Evolutionary conservation across 768 basidiomycete species (phyloP).

Genomic region (Mycena venus): DNA sequence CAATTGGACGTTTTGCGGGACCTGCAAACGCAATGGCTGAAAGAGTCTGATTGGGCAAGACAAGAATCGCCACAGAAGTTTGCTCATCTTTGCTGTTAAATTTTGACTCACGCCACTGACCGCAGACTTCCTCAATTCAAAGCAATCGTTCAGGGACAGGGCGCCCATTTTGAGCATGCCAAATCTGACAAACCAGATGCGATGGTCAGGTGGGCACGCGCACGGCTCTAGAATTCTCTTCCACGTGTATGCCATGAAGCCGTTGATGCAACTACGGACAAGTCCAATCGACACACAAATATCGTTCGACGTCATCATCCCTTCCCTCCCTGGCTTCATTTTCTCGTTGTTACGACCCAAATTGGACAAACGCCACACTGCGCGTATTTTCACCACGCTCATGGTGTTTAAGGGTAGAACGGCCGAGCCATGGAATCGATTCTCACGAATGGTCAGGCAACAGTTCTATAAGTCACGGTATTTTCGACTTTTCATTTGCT

Average conservation of each 20-base stretch:
- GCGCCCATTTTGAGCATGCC: conserved; percentile 19
- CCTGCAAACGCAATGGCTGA: conserved; percentile 6
- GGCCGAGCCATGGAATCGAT: no score
- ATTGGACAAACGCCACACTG: conserved; percentile 35
- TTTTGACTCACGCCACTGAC: neutral
- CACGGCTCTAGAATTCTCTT: no score
- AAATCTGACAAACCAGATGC: conserved; percentile 10
- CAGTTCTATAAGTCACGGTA: no score
- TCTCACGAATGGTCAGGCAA: no score
- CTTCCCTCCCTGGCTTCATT: conserved; percentile 33
- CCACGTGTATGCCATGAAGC: neutral
- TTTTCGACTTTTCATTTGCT: no score
- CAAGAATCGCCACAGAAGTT: neutral
- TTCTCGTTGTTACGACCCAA: conserved; percentile 29
- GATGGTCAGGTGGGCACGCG: conserved; percentile 7
- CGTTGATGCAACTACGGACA: neutral
- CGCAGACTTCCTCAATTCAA: conserved; percentile 24
- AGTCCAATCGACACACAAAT: neutral
- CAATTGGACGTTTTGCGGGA: conserved; percentile 9
- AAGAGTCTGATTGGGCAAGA: conserved; percentile 3
- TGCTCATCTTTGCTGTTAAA: neutral
- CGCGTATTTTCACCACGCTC: conserved; percentile 40
- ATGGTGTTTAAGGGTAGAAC: no score
- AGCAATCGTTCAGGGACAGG: conserved; percentile 25
- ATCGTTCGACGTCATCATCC: conserved; percentile 6